Conservation (phyloP, 202 grass and related monocot species). For the Elaeis oleifera region DNA sequence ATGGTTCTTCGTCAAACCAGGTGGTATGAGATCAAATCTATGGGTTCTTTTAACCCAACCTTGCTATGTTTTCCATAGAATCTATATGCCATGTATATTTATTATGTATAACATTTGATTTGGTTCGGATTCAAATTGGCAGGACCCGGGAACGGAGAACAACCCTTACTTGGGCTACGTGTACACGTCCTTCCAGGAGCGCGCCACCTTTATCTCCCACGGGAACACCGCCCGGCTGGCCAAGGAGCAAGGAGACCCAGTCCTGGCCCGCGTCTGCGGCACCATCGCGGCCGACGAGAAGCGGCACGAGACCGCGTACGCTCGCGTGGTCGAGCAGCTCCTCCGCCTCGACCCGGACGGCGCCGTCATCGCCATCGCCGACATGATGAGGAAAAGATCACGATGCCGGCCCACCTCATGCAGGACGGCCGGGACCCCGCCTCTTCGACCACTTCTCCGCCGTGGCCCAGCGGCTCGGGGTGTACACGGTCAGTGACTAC, state of each 20-base stretch:
- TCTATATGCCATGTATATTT: no score
- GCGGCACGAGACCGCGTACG: slow-evolving; percentile 19
- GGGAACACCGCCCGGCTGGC: slow-evolving; percentile 13
- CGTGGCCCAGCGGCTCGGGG: slow-evolving; percentile 45
- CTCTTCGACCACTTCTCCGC: slow-evolving; percentile 61
- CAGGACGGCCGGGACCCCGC: slow-evolving; percentile 46
- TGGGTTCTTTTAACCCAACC: no score
- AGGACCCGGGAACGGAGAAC: slow-evolving; percentile 18
- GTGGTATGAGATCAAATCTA: no score
- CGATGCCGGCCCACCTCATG: slow-evolving; percentile 79
- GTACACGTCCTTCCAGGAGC: slow-evolving; percentile 24
- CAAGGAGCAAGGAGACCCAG: neutral
- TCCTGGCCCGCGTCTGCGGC: slow-evolving; percentile 18
- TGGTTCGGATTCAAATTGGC: neutral
- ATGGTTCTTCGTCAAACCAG: no score
- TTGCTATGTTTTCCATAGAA: no score
- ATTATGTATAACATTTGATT: no score
- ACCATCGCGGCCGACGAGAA: slow-evolving; percentile 17
- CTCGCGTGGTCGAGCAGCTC: slow-evolving; percentile 11
- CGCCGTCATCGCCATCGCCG: slow-evolving; percentile 37
- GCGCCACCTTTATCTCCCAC: slow-evolving; percentile 21
- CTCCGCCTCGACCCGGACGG: slow-evolving; percentile 16
- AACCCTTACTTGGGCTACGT: slow-evolving; percentile 16
- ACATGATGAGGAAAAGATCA: slow-evolving; percentile 82
- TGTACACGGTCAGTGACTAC: slow-evolving; percentile 16